Base-by-base conservation (phyloP, 2,329 filamentous ascomycete species). In the Penicillium sp. region DNA sequence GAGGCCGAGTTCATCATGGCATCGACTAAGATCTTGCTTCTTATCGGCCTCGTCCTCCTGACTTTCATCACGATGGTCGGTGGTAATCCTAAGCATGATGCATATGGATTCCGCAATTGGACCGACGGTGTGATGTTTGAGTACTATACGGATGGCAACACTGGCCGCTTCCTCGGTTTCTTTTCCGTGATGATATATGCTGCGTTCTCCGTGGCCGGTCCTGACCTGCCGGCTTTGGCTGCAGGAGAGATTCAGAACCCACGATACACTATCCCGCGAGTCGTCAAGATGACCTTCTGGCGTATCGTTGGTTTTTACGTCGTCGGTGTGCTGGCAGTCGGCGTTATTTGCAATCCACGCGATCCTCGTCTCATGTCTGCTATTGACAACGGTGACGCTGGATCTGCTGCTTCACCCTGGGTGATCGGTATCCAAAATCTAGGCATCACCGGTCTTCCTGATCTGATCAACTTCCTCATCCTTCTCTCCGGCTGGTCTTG, bases 31-130 rank as follows among this genome's bases (percentile, higher is more conserved):
- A 84, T 91, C 3, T 68, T 92, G 1, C 81, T 92, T 40, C 88
- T 91, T 58, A 78, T 92, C 42, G 89, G 86, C 1, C 82, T 93
- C 40, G 83, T 92, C 65, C 69, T 87, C 62, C 91, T 91, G 78
- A 93, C 91, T 4, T 91, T 95, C 72, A 84, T 95, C 66, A 88
- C 89, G 64, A 93, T 93, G 88, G 81, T 94, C 0, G 91, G 91
- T 8, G 91, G 90, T 1, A 93, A 93, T 68, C 91, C 91, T 0
- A 76, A 86, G 1, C 82, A 85, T 55, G 89, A 92, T 67, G 80
- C 82, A 0, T 90, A 91, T 61, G 91, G 91, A 0, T 93, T 93
- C 73, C 84, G 88, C 17, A 84, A 88, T 72, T 90, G 87, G 80
- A 78, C 70, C 3, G 62, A 79, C 26, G 90, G 89, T 0, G 83